Percentiles rank a stretch among this genome's conserved stretches.
Conservation (phyloP, 163 green algal species). For the Scenedesmus sp. region DNA sequence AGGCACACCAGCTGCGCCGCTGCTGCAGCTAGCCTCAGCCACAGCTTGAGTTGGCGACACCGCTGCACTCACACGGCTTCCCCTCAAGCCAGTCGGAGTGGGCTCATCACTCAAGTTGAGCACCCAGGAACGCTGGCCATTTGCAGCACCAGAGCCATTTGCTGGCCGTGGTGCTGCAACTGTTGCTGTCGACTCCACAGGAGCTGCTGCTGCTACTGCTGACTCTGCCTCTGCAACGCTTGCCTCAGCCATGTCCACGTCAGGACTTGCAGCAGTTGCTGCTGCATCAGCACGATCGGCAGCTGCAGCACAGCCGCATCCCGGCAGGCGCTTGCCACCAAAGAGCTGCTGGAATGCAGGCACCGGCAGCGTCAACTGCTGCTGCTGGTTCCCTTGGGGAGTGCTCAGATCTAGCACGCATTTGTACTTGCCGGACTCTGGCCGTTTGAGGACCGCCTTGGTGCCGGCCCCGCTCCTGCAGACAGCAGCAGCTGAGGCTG, state of each 20-base stretch:
- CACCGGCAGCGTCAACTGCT: background rate
- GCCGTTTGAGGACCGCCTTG: background rate
- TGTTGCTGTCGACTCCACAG: background rate
- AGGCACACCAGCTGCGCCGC: background rate
- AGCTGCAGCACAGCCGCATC: background rate
- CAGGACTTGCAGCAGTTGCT: background rate
- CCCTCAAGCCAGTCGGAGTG: background rate
- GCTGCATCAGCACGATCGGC: background rate
- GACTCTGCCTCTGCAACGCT: background rate
- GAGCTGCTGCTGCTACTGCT: background rate
- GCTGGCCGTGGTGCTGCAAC: background rate
- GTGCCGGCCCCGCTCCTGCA: background rate
- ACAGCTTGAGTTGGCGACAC: background rate
- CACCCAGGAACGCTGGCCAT: background rate
- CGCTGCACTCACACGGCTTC: background rate
- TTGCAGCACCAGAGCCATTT: background rate
- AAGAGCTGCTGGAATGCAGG: background rate
- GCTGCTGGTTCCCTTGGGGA: background rate
- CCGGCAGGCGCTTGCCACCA: background rate
- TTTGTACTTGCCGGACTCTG: background rate
- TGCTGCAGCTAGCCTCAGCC: too few species aligned
- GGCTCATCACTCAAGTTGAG: conserved; percentile 14
- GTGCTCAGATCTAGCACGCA: conserved; percentile 16
- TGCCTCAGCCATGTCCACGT: background rate
- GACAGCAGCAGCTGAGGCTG: background rate